Percentiles rank a stretch among this genome's conserved stretches.
Evolutionary conservation across 2,329 filamentous ascomycete genomes (phyloP).

Genomic region (Leptographium flavum): DNA sequence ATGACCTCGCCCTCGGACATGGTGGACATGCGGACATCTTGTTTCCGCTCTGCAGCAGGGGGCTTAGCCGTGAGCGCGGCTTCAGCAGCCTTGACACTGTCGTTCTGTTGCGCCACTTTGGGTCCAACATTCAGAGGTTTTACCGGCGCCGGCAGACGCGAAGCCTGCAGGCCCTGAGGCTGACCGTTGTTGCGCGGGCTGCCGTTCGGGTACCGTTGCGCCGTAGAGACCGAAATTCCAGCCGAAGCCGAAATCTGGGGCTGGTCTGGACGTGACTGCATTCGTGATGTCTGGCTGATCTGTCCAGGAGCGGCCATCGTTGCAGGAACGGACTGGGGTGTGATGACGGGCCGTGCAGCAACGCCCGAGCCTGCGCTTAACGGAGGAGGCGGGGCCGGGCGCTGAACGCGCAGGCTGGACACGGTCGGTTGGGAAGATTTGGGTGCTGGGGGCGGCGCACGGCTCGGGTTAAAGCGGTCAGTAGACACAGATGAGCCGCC

Average conservation of each 20-base stretch:
- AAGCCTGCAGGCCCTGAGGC: conserved; percentile 28
- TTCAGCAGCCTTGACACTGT: conserved; percentile 79
- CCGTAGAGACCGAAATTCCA: conserved; percentile 23
- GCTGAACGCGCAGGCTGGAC: conserved; percentile 51
- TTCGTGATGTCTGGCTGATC: conserved; percentile 23
- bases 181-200: conserved; percentile 32
- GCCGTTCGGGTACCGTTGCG: conserved; percentile 44
- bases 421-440: conserved; percentile 41
- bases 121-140: conserved; percentile 68
- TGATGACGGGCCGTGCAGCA: conserved; percentile 29
- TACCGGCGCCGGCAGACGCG: conserved; percentile 47
- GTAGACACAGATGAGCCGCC: conserved; percentile 31
- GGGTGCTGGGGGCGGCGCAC: conserved; percentile 72
- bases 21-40: conserved; percentile 95
- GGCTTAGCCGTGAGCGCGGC: conserved; percentile 78
- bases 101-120: conserved; percentile 43
- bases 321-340: conserved; percentile 34
- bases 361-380: conserved; percentile 18
- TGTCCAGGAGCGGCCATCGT: too few relatives aligned
- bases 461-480: conserved; percentile 70
- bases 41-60: conserved; percentile 57
- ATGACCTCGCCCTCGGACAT: conserved; percentile 98
- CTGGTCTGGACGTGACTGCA: conserved; percentile 33
- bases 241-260: conserved; percentile 9
- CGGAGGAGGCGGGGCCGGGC: conserved; percentile 60